A percentile compares a stretch with the other conserved stretches of the same genome.
Conservation (phyloP, 176 grass and related monocot genomes). For the Carex kokanica region DNA sequence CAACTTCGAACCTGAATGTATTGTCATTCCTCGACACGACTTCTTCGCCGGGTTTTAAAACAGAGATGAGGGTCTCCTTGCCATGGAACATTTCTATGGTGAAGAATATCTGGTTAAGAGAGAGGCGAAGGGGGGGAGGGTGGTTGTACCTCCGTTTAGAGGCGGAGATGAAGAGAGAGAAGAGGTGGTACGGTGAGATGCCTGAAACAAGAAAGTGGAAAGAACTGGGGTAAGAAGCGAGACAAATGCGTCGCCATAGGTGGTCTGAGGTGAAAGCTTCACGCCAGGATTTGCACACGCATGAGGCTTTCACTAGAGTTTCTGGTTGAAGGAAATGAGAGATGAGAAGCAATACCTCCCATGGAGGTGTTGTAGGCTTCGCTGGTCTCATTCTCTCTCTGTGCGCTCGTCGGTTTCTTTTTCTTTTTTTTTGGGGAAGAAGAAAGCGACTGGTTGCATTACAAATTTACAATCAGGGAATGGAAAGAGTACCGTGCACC, state of each 20-base stretch:
- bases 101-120: slow-evolving; percentile 51
- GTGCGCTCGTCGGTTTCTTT: not conserved
- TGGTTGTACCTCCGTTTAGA: slow-evolving; percentile 3
- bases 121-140: slow-evolving; percentile 31
- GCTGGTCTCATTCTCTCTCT: not conserved
- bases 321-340: slow-evolving; percentile 44
- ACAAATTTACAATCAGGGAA: not conserved
- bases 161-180: slow-evolving; percentile 44
- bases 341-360: slow-evolving; percentile 45
- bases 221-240: slow-evolving; percentile 49
- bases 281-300: slow-evolving; percentile 62
- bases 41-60: slow-evolving; percentile 29
- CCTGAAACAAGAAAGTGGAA: slow-evolving; percentile 1
- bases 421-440: not conserved
- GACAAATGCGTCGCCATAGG: slow-evolving; percentile 59
- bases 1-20: slow-evolving; percentile 57
- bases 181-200: slow-evolving; percentile 37
- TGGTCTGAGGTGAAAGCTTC: slow-evolving; percentile 50
- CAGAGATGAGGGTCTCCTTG: slow-evolving; percentile 32
- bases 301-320: slow-evolving; percentile 52
- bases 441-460: not conserved
- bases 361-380: slow-evolving; percentile 10
- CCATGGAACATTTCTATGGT: slow-evolving; percentile 43
- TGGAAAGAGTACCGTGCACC: too few relatives aligned
- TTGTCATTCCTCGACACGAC: not conserved